Evolutionary conservation across 2,329 filamentous ascomycete species (phyloP).

Genomic region (Xylaria sp.): DNA sequence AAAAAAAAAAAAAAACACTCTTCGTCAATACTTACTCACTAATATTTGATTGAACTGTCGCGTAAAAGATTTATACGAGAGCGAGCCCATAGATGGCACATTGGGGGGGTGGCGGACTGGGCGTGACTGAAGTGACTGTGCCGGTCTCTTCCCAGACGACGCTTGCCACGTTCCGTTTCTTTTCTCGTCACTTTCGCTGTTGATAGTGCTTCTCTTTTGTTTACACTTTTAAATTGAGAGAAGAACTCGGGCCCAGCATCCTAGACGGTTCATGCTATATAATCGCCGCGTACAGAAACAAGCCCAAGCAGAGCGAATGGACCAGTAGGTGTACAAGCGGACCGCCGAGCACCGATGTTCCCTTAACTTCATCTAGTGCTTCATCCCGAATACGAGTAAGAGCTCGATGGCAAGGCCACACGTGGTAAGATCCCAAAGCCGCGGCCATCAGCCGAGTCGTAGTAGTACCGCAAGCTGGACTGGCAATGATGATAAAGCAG

Average conservation of each 20-base stretch:
- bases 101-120: too few species aligned
- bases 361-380: conserved; percentile 33
- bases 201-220: not conserved
- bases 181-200: too few species aligned
- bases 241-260: not conserved
- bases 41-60: too few species aligned
- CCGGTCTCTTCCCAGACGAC: not conserved
- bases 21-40: too few species aligned
- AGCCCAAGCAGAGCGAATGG: conserved; percentile 54
- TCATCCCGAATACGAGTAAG: conserved; percentile 49
- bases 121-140: too few species aligned
- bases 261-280: not conserved
- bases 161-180: not conserved
- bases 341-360: conserved; percentile 55
- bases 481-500: conserved; percentile 52
- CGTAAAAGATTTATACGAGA: too few species aligned
- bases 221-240: too few species aligned
- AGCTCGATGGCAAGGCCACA: conserved; percentile 61
- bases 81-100: too few species aligned
- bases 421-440: conserved; percentile 61
- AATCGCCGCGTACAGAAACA: conserved; percentile 47
- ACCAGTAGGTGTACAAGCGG: conserved; percentile 58
- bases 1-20: too few species aligned
- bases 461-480: conserved; percentile 47
- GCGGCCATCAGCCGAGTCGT: conserved; percentile 52